Evolutionary conservation across 495 filamentous ascomycete species (phyloP), one percentile per base, ranked within the genome.

Genomic region (Hyaloscypha bicolor): DNA sequence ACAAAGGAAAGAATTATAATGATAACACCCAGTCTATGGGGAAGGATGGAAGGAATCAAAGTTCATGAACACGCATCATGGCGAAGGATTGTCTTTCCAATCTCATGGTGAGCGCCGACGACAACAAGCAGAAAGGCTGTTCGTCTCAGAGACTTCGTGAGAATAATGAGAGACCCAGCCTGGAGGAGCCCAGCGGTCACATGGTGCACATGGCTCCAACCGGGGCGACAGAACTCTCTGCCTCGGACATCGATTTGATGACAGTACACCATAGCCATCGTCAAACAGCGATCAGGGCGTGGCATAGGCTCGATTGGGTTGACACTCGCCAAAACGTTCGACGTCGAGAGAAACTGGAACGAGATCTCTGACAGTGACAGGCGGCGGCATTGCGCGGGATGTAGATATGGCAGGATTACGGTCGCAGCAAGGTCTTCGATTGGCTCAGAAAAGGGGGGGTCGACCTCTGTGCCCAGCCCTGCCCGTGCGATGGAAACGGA

Each of bases 11-110:
- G 37, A 73, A 75, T 73, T 76, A 75, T 77, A 78, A 33, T 51
- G 35, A 75, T 77, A 71, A 73, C 74, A 70, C 82, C 82, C 82
- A 85, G 66, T 84, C 82, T 81, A 83, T 83, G 82, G 83, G 78
- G 72, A 73, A 63, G 66, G 62, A 74, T 66, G 63, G 76, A 72
- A 72, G 70, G 67, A 77, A 75, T 72, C 56, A 77, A 73, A 69
- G 58, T 62, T 69, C 73, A 70, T 69, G 72, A 39, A 66, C 63
- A 55, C 19, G 66, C 66, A 70, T 67, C 67, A 58, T 78, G 74
- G 57, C 69, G 75, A 55, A 45, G 69, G 74, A 66, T 75, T 73
- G 73, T 74, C 69, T 73, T 57, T 57, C 67, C 61, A 68, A 66
- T 67, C 62, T 68, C 75, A 70, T 71, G 64, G 68, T 68, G 58